These are phyloP conservation scores for Aaosphaeria arxii DNA, from an alignment of 2,329 filamentous ascomycete species.

Conservation along the genomic window DNA sequence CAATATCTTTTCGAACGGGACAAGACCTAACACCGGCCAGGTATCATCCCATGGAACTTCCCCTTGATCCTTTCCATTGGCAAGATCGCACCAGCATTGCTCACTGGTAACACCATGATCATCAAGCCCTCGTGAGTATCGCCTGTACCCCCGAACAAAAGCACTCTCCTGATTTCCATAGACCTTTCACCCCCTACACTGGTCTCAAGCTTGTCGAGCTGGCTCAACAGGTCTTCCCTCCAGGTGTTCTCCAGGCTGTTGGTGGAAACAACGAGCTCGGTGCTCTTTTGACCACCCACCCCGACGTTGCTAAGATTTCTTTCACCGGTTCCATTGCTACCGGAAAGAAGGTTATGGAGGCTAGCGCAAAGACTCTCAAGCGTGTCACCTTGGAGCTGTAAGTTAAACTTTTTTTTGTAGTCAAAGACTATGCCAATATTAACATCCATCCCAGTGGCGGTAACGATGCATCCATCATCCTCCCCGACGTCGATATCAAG, in stretches of 20 bases:
- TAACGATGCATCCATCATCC: constrained; percentile 59
- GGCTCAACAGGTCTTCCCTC: constrained; percentile 55
- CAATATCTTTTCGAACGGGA: constrained; percentile 9
- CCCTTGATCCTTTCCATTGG: constrained; percentile 30
- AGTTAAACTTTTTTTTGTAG: neutral
- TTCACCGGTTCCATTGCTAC: constrained; percentile 62
- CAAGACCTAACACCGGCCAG: constrained; percentile 5
- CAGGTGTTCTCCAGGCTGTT: constrained; percentile 59
- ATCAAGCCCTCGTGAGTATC: constrained; percentile 49
- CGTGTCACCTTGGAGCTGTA: constrained; percentile 56
- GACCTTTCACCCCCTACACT: constrained; percentile 54
- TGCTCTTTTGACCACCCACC: constrained; percentile 57
- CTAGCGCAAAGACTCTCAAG: constrained; percentile 56
- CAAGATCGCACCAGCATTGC: constrained; percentile 58
- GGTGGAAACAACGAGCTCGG: constrained; percentile 60
- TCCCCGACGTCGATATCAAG: constrained; percentile 50
- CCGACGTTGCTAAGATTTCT: constrained; percentile 58
- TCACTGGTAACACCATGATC: constrained; percentile 56
- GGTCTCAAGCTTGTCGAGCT: constrained; percentile 59
- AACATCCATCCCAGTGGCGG: constrained; percentile 41
- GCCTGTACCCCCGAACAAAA: neutral
- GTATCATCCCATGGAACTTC: constrained; percentile 44
- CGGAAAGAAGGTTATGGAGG: constrained; percentile 58
- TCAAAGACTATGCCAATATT: neutral
- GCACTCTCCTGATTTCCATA: constrained; percentile 20